These are phyloP conservation scores for Mesotaenium endlicherianum DNA, from an alignment of 139 green algal species.

Conservation along the genomic window DNA sequence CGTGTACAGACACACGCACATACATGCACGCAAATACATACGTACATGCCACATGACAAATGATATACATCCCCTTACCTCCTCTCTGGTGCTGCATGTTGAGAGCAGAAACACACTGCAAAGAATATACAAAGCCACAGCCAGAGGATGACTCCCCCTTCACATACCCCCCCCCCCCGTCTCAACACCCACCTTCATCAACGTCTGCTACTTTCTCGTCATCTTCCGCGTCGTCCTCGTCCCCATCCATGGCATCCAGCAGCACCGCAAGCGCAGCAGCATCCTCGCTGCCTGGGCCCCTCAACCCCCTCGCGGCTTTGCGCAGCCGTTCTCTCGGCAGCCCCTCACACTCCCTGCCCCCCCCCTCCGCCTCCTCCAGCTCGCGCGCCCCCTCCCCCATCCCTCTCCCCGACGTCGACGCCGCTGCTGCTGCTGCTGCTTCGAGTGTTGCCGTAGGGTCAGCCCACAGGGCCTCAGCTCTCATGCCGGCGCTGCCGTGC, in stretches of 20 bases:
- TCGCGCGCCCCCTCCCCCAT: not conserved
- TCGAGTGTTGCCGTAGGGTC: too few relatives aligned
- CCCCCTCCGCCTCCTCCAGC: not conserved
- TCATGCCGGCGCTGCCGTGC: too few relatives aligned
- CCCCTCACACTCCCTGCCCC: not conserved
- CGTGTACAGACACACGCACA: too few relatives aligned
- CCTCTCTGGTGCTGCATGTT: too few relatives aligned
- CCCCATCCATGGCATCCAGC: slow-evolving; percentile 14
- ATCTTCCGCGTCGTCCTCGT: not conserved
- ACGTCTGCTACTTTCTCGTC: not conserved
- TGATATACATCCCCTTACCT: too few relatives aligned
- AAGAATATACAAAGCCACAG: too few relatives aligned
- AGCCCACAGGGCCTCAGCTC: too few relatives aligned
- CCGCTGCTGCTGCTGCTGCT: not conserved
- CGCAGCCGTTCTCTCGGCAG: not conserved
- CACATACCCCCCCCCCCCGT: not conserved
- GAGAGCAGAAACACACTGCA: too few relatives aligned
- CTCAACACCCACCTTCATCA: not conserved
- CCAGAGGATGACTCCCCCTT: not conserved
- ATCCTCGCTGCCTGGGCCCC: not conserved
- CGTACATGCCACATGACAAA: too few relatives aligned
- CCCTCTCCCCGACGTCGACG: not conserved
- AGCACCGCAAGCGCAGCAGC: slow-evolving; percentile 9
- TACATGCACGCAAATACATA: too few relatives aligned
- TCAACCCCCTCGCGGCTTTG: not conserved